phyloP scores from a whole-genome alignment of 2,329 filamentous ascomycete genomes.

The Daldinia eschscholtzii region DNA sequence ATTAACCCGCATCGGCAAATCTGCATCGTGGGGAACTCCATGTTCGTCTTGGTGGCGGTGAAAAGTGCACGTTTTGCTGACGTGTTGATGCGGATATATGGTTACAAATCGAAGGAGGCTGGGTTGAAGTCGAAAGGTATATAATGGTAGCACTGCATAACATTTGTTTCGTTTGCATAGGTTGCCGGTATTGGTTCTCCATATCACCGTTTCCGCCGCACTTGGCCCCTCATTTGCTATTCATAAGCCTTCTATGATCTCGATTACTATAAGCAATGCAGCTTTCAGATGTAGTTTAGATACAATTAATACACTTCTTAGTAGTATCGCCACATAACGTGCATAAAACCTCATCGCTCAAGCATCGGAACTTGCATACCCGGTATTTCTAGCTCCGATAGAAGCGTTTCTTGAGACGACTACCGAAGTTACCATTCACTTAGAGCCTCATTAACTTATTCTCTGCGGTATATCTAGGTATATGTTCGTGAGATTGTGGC shows the following conservation, averaged over 20 bases:
- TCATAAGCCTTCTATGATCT: background rate
- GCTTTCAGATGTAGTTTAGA: background rate
- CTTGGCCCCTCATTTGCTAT: background rate
- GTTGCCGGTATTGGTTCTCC: background rate
- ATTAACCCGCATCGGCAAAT: background rate
- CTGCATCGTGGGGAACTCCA: constrained; percentile 6
- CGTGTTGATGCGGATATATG: background rate
- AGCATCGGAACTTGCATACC: background rate
- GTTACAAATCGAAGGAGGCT: background rate
- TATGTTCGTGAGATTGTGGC: background rate
- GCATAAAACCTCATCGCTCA: background rate
- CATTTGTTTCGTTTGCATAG: background rate
- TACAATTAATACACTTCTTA: background rate
- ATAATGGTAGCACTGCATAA: background rate
- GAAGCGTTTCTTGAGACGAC: background rate
- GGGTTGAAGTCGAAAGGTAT: background rate
- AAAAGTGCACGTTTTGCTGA: constrained; percentile 24
- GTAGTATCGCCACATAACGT: background rate
- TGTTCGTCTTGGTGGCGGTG: constrained; percentile 5
- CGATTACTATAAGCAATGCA: background rate
- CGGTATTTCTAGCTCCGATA: background rate
- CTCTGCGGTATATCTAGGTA: background rate
- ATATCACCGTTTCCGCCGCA: background rate
- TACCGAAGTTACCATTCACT: background rate
- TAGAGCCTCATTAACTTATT: background rate